Evolutionary conservation across 495 filamentous ascomycete species (phyloP), one percentile per base, ranked within the genome.

Genomic region (Lophiostoma macrostomum): DNA sequence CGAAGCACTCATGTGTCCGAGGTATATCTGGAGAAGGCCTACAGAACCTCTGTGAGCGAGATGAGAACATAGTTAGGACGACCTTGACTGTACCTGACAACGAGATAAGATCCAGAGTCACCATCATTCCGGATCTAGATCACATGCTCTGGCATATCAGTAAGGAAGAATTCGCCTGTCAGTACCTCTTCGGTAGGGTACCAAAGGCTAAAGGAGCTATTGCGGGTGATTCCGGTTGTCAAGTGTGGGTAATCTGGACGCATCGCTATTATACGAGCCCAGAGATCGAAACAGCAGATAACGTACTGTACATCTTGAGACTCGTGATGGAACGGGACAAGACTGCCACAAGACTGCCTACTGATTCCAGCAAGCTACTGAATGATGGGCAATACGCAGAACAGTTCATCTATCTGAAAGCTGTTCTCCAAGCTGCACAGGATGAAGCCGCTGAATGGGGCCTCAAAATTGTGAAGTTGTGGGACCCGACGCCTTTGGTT

Each of bases 391-490:
- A 19, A 13, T 43, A 53, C 25, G 34, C 49, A 7, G 30, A 52
- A 18, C 41, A 60, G 18, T 5, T 58, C 11, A 6, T 27, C 0
- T 22, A 36, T 27, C 5, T 63, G 41, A 48, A 39, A 18, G 50
- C 57, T 20, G 25, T 64, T 12, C n/a, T 64, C 2, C 31, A 52
- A 23, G 30, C 43, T 5, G 60, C 61, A 13, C 61, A 64, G 24
- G 24, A 7, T 24, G 58, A 61, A 34, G 61, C 61, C 35, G 30
- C 36, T n/a, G 40, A 49, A 22, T 64, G 58, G 61, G 34, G 39
- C 1, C 40, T 61, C 14, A 23, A 52, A 18, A 23, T 11, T 20
- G 29, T 64, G 1, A 48, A 53, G 34, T 22, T 61, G 24, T 64
- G 61, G 61, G 48, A 61, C 18, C 58, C 61, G 10, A 37, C 52